phyloP scores from a whole-genome alignment of 2,329 filamentous ascomycete genomes.

The Monilinia fructicola region DNA sequence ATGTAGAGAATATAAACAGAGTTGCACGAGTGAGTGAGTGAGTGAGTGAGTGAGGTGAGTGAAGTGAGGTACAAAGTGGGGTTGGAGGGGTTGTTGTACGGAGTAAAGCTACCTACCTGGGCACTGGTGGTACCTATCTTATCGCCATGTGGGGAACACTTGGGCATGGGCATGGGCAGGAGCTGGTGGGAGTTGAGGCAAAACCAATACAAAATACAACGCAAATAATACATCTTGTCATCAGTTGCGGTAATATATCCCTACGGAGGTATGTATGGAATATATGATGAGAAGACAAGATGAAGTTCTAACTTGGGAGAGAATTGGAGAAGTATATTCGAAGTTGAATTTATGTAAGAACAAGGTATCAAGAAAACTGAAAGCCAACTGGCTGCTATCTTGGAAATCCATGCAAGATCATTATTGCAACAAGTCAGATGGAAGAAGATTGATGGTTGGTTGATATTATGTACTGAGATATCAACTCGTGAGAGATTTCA shows the following conservation, averaged over 20 bases:
- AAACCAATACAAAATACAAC: background rate
- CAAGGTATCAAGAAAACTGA: too few relatives aligned
- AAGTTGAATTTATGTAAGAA: background rate
- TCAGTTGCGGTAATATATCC: background rate
- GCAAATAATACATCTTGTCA: too few relatives aligned
- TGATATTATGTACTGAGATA: background rate
- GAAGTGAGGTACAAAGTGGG: conserved; percentile 11
- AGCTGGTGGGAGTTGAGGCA: background rate
- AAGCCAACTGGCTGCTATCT: background rate
- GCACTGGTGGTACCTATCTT: too few relatives aligned
- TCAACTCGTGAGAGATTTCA: background rate
- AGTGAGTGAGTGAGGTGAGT: background rate
- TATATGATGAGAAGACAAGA: background rate
- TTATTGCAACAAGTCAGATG: background rate
- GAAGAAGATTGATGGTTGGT: background rate
- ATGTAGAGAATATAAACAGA: background rate
- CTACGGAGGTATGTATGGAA: too few relatives aligned
- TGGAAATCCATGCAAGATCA: background rate
- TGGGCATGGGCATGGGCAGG: background rate
- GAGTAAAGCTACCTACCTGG: conserved; percentile 18
- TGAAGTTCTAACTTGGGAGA: background rate
- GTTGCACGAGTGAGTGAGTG: background rate
- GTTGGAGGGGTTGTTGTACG: background rate
- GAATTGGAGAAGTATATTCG: background rate
- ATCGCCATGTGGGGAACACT: conserved; percentile 24